Base-by-base conservation (phyloP, 2,329 filamentous ascomycete genomes). In the Penicillium sp. region DNA sequence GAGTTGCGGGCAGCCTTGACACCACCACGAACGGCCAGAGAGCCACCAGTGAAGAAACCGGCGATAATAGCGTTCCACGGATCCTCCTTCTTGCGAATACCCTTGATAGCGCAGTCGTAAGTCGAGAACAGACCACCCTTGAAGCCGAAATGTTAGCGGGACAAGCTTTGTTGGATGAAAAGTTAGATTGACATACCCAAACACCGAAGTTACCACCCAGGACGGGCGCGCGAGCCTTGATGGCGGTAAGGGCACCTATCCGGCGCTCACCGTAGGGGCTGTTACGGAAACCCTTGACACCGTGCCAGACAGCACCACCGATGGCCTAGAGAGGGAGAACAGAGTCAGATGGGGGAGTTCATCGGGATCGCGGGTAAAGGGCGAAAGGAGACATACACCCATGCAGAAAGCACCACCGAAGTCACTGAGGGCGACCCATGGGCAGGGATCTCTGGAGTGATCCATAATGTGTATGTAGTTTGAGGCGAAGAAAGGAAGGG, bases 61-160 rank as follows among this genome's bases (percentile, higher is more conserved):
- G 93, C 94, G 66, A 93, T 95, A 74, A 99, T 97, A 69, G 92
- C 92, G 79, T 97, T 97, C 81, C 92, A 97, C 13, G 94, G 92
- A 74, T 97, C 94, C 76, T 99, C 94, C 87, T 97, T 97, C 83
- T 94, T 91, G 62, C 92, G 82, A 52, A 93, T 80, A 54, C 93
- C 93, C 83, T 97, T 99, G 59, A 97, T 90, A 19, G 92, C 90
- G 80, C 94, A 99, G 79, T 99, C 94, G 71, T 93, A 97, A 58
- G 91, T 43, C 67, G 87, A 91, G 82, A 97, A 97, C 54, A 97
- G 81, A 63, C 94, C 94, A 72, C 94, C 93, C 93, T 43, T 7
- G 3, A 28, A 16, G 8, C 8, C 14, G 21, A 13, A 13, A n/a
- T 28, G 13, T 40, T 40, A 40, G 37, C 5, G 24, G 16, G 8